phyloP scores from a whole-genome alignment of 768 basidiomycete genomes.

The Pholiota molesta region DNA sequence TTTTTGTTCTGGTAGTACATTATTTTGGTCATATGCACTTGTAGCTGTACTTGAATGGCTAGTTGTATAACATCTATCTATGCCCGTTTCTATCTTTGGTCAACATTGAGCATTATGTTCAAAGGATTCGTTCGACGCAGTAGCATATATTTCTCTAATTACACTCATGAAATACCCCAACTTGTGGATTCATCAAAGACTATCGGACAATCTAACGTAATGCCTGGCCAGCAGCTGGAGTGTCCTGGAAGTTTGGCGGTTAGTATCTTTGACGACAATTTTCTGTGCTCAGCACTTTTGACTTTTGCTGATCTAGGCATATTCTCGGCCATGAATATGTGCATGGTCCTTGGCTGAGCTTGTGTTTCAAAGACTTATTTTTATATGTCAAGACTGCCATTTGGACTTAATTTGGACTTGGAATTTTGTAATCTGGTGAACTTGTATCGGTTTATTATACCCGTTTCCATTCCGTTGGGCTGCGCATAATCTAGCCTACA shows the following conservation, averaged over 20 bases:
- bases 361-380: conserved; percentile 6
- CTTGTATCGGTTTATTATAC: background rate
- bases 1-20: conserved; percentile 8
- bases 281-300: background rate
- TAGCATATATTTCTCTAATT: conserved; percentile 8
- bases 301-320: conserved; percentile 4
- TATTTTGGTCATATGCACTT: conserved; percentile 8
- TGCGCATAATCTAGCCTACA: conserved; percentile 5
- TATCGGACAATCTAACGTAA: too few species aligned
- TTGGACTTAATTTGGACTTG: conserved; percentile 1
- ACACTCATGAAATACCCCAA: background rate
- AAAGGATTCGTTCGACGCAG: background rate
- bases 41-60: conserved; percentile 17
- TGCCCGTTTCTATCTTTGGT: conserved; percentile 6
- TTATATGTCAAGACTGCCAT: conserved; percentile 1
- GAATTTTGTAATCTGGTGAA: background rate
- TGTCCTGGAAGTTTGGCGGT: too few species aligned
- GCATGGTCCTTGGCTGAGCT: background rate
- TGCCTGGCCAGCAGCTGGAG: too few species aligned
- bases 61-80: conserved; percentile 17
- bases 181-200: background rate
- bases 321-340: conserved; percentile 1
- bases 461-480: conserved; percentile 7
- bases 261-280: background rate
- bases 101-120: conserved; percentile 1